These are phyloP conservation scores for Coemansia sp. DNA, from an alignment of 192 early-diverging fungal genomes.

Conservation along the genomic window DNA sequence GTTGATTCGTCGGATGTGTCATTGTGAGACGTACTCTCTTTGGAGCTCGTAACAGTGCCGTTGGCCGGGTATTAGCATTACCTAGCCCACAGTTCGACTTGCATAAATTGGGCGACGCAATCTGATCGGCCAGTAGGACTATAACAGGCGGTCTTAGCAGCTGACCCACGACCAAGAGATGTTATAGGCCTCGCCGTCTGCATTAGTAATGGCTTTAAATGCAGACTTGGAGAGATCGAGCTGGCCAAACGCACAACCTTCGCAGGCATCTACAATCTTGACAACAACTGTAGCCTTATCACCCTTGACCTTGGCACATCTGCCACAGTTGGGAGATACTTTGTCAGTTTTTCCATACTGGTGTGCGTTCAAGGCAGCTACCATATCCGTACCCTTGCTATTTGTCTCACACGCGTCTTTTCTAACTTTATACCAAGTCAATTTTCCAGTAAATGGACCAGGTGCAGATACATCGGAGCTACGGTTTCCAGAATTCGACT, in stretches of 20 bases:
- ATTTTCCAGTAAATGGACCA: conserved; percentile 17
- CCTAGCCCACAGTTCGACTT: background rate
- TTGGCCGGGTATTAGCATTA: no score
- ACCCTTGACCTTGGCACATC: conserved; percentile 46
- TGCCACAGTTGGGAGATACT: conserved; percentile 48
- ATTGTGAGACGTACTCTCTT: no score
- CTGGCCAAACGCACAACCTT: conserved; percentile 34
- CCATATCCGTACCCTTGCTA: conserved; percentile 25
- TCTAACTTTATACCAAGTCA: conserved; percentile 27
- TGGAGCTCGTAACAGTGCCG: no score
- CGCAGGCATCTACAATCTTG: conserved; percentile 58
- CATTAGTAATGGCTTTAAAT: conserved; percentile 39
- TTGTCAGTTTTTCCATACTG: conserved; percentile 52
- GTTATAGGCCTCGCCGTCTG: no score
- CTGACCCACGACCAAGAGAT: no score
- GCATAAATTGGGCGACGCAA: background rate
- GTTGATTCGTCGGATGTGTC: no score
- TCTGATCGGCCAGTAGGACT: no score
- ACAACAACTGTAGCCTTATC: conserved; percentile 52
- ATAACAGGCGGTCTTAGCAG: no score
- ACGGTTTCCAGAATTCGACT: no score
- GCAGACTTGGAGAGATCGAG: conserved; percentile 56
- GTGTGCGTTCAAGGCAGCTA: conserved; percentile 46
- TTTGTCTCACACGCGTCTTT: conserved; percentile 30
- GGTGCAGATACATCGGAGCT: background rate